Percentiles rank a stretch among this genome's conserved stretches.
These are phyloP conservation scores for Jimgerdemannia flammicorona DNA, from an alignment of 192 early-diverging fungal genomes.

Conservation along the genomic window DNA sequence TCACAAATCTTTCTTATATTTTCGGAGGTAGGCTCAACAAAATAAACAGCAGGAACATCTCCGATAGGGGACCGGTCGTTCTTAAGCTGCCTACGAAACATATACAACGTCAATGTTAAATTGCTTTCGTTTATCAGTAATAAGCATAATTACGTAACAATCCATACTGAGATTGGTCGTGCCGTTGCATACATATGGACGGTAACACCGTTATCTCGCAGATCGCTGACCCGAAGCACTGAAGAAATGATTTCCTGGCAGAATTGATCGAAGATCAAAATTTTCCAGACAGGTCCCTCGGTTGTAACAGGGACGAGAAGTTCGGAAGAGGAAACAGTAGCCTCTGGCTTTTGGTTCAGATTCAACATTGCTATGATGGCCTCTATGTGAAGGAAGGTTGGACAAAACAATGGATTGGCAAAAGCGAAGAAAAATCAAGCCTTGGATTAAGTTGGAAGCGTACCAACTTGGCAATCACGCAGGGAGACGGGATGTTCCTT, in stretches of 20 bases:
- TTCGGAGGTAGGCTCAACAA: slow-evolving; percentile 86
- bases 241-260: slow-evolving; percentile 96
- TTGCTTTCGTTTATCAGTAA: no score
- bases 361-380: slow-evolving; percentile 84
- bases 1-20: slow-evolving; percentile 79
- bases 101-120: background rate
- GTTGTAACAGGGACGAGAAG: slow-evolving; percentile 26
- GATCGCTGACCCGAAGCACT: slow-evolving; percentile 92
- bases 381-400: slow-evolving; percentile 44
- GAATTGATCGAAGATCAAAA: slow-evolving; percentile 90
- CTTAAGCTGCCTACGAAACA: slow-evolving; percentile 62
- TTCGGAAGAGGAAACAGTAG: slow-evolving; percentile 28
- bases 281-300: slow-evolving; percentile 89
- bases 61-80: slow-evolving; percentile 84
- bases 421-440: background rate
- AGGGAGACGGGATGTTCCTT: slow-evolving; percentile 29
- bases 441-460: slow-evolving; percentile 1
- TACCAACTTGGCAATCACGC: slow-evolving; percentile 65
- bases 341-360: slow-evolving; percentile 62
- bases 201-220: slow-evolving; percentile 93
- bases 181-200: slow-evolving; percentile 80
- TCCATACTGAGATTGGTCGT: background rate
- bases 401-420: background rate
- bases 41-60: slow-evolving; percentile 97
- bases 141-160: slow-evolving; percentile 1